Base-by-base conservation (phyloP, 306 rosid species). In the Cucumis hystrix region DNA sequence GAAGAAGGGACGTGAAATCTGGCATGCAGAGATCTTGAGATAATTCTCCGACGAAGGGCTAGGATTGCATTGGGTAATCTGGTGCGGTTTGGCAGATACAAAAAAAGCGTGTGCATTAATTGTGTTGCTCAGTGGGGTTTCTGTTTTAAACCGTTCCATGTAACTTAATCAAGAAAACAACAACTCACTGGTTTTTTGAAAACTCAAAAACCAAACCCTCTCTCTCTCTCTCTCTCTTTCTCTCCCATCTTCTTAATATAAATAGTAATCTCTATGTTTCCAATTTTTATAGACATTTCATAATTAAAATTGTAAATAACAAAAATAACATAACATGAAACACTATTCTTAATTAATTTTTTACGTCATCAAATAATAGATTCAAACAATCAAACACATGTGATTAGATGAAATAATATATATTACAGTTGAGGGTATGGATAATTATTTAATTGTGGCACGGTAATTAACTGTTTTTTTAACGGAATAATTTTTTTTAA, bases 251-350 rank as follows among this genome's bases (percentile, higher is more conserved):
- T 47, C 54, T 47, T 47, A 47, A 47, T 47, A 67, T 70, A 70
- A 47, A 70, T 70, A 70, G 75, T 70, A 71, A 23, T 71, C 39
- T 28, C 76, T 49, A 71, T 71, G 76, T 71, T 71, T 43, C 18
- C 11, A 23, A 23, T 23, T 23, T 23, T 23, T 23, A 23, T 23
- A 23, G 25, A 23, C 25, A 23, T 23, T 23, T 23, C 1, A 23
- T 23, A 0, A 23, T 23, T 23, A 0, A 23, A 23, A 23, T 23
- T 23, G 25, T 23, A 23, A 23, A 23, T 23, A 23, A 23, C 25
- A 23, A 0, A 23, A 23, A 23, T 1, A 23, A 23, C 25, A 23
- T 23, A 23, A 23, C 25, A 23, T 23, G 25, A 23, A 23, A 23
- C 25, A 23, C 25, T 23, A 23, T 23, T 23, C 25, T 23, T 23